Evolutionary conservation across 495 filamentous ascomycete species (phyloP).

Genomic region (Neurospora terricola): DNA sequence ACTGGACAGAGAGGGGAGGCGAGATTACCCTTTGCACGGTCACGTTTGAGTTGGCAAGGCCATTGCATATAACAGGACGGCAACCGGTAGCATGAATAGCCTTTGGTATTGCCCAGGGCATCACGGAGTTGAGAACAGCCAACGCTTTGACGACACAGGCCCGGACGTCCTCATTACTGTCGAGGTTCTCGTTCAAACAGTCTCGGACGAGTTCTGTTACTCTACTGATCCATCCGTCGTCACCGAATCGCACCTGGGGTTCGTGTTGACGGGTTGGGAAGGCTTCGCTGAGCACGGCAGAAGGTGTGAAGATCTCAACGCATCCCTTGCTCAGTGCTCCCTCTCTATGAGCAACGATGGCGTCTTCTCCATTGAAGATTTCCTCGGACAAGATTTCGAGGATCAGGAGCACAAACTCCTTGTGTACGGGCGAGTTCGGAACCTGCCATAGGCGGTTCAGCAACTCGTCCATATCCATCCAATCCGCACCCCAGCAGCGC

Average conservation of each 20-base stretch:
- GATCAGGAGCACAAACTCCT: slow-evolving; percentile 70
- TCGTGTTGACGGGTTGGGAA: slow-evolving; percentile 55
- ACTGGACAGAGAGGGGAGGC: slow-evolving; percentile 30
- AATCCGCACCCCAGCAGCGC: slow-evolving; percentile 79
- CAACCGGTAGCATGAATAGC: slow-evolving; percentile 61
- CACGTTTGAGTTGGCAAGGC: slow-evolving; percentile 62
- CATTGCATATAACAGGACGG: slow-evolving; percentile 61
- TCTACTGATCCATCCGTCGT: slow-evolving; percentile 79
- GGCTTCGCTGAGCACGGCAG: slow-evolving; percentile 58
- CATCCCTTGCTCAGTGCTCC: slow-evolving; percentile 75
- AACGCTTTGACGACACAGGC: slow-evolving; percentile 64
- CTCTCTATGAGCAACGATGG: slow-evolving; percentile 70
- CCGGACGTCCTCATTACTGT: slow-evolving; percentile 52
- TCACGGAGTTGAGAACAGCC: slow-evolving; percentile 59
- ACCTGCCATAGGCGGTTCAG: slow-evolving; percentile 71
- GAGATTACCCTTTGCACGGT: slow-evolving; percentile 45
- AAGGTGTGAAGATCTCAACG: slow-evolving; percentile 85
- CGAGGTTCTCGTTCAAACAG: slow-evolving; percentile 56
- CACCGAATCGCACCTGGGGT: slow-evolving; percentile 56
- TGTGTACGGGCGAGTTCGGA: slow-evolving; percentile 54
- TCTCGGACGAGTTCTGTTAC: slow-evolving; percentile 63
- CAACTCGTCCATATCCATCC: slow-evolving; percentile 86
- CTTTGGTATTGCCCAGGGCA: slow-evolving; percentile 78
- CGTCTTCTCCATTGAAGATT: slow-evolving; percentile 76
- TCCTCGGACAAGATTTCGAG: slow-evolving; percentile 94